Conservation (phyloP, 2,329 filamentous ascomycete genomes). For the Penicillium polonicum region DNA sequence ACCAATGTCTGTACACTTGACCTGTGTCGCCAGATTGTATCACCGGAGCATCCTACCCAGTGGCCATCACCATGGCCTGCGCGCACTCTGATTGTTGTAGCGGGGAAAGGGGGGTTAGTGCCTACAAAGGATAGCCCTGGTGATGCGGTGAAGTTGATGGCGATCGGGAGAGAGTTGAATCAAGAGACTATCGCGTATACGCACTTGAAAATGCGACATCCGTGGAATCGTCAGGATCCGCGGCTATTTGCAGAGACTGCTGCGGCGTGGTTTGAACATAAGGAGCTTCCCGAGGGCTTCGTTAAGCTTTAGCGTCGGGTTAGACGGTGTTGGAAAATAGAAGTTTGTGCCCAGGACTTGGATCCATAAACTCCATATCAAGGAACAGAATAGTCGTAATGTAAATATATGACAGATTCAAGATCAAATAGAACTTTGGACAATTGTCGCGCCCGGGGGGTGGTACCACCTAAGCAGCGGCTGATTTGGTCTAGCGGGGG, state of each 20-base stretch:
- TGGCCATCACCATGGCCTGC: conserved; percentile 11
- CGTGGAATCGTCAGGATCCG: conserved; percentile 12
- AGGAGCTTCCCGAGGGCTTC: conserved; percentile 2
- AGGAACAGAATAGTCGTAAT: too few species aligned
- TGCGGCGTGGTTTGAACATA: conserved; percentile 7
- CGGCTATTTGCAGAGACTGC: conserved; percentile 7
- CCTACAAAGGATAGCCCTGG: conserved; percentile 3
- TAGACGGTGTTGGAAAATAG: too few species aligned
- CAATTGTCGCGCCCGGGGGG: too few species aligned
- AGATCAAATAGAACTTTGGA: too few species aligned
- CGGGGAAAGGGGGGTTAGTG: conserved; percentile 10
- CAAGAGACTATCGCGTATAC: conserved; percentile 7
- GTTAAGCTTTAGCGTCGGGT: neutral
- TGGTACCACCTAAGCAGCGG: too few species aligned
- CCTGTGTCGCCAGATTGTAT: conserved; percentile 7
- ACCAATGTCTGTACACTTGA: conserved; percentile 4
- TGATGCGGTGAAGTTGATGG: conserved; percentile 6
- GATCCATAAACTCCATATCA: too few species aligned
- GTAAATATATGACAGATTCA: too few species aligned
- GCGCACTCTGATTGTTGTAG: conserved; percentile 10
- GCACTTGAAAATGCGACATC: conserved; percentile 11
- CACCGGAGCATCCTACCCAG: neutral
- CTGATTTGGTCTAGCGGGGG: too few species aligned
- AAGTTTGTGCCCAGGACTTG: too few species aligned
- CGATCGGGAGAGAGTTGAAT: conserved; percentile 5